Conservation (phyloP, 371 early-diverging fungal genomes). For the Rozella allomycis region DNA sequence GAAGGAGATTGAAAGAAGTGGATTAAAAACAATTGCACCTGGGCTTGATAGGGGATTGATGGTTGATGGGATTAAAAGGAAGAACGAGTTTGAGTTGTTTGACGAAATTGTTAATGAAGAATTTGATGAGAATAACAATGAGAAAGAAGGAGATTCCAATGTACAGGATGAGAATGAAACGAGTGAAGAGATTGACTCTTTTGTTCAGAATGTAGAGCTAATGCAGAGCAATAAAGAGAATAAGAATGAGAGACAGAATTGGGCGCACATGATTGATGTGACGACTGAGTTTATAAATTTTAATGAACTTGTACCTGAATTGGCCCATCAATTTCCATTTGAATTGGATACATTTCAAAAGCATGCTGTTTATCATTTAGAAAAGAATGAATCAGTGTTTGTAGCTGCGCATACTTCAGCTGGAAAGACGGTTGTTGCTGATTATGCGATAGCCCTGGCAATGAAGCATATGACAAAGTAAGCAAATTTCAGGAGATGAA, state of each 20-base stretch:
- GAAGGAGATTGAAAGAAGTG: conserved; percentile 5
- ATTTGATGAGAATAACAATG: conserved; percentile 1
- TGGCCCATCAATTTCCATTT: conserved; percentile 70
- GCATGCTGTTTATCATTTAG: conserved; percentile 86
- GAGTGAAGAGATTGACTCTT: conserved; percentile 12
- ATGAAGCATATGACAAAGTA: conserved; percentile 80
- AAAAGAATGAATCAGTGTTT: conserved; percentile 85
- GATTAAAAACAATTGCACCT: conserved; percentile 14
- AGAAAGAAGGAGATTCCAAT: conserved; percentile 7
- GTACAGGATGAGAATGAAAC: conserved; percentile 6
- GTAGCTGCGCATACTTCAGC: conserved; percentile 99
- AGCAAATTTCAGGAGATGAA: conserved; percentile 1
- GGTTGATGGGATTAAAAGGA: conserved; percentile 17
- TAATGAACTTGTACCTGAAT: conserved; percentile 51
- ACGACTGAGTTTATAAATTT: conserved; percentile 62
- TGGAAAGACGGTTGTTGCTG: conserved; percentile 98
- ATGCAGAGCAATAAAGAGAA: not conserved
- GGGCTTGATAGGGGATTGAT: conserved; percentile 19
- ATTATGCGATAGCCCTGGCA: conserved; percentile 90
- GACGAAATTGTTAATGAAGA: conserved; percentile 4
- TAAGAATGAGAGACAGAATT: conserved; percentile 32
- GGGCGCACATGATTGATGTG: conserved; percentile 81
- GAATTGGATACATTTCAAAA: conserved; percentile 98
- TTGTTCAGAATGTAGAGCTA: conserved; percentile 5
- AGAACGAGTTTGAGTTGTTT: conserved; percentile 21